Conservation (phyloP, 176 grass and related monocot genomes). For the Cocos nucifera region DNA sequence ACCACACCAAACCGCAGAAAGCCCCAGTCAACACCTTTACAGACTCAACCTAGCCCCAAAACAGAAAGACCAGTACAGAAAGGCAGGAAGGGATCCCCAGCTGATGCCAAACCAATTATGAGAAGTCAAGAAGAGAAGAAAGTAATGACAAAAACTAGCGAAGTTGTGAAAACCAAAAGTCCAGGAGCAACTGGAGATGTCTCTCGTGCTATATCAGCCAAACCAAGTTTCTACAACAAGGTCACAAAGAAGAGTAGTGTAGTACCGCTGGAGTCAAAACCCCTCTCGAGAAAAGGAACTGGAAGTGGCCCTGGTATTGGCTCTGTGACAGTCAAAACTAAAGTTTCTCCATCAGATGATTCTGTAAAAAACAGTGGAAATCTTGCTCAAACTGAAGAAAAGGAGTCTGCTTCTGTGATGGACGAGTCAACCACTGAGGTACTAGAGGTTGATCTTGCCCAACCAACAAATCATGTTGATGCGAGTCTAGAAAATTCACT, state of each 20-base stretch:
- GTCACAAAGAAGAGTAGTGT: conserved; percentile 96
- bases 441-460: conserved; percentile 76
- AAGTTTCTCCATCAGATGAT: conserved; percentile 35
- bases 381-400: conserved; percentile 67
- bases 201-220: conserved; percentile 25
- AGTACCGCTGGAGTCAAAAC: conserved; percentile 80
- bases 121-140: conserved; percentile 67
- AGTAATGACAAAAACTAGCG: conserved; percentile 33
- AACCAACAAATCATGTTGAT: conserved; percentile 89
- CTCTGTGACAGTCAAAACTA: conserved; percentile 43
- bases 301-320: conserved; percentile 28
- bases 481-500: conserved; percentile 66
- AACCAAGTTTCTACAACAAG: conserved; percentile 59
- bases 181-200: conserved; percentile 45
- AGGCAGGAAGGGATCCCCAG: no score
- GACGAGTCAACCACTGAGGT: conserved; percentile 54
- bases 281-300: conserved; percentile 50
- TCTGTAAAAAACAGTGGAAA: conserved; percentile 53
- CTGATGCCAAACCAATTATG: background rate
- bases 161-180: conserved; percentile 37
- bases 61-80: no score
- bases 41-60: no score
- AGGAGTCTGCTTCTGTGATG: conserved; percentile 36
- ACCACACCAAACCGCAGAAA: conserved; percentile 59
- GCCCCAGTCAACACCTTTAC: conserved; percentile 9